A percentile compares a stretch with the other conserved stretches of the same genome.
Evolutionary conservation across 139 green algal species (phyloP).

Genomic region (Coccomyxa sp.): DNA sequence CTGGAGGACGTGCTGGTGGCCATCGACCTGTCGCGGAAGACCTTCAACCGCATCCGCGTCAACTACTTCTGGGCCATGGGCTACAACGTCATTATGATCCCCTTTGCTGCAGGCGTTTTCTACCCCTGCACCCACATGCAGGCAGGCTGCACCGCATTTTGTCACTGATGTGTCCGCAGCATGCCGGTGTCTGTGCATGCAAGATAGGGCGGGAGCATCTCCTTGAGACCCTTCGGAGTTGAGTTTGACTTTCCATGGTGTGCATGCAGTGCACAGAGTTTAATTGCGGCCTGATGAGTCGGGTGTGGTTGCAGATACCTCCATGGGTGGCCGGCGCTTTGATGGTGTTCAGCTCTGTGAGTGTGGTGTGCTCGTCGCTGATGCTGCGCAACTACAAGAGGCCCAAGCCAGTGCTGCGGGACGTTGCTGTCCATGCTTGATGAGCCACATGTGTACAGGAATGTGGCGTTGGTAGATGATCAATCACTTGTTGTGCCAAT

Average conservation of each 20-base stretch:
- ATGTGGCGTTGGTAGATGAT: not conserved
- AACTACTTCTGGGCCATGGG: constrained; percentile 95
- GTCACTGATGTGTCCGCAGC: too few relatives aligned
- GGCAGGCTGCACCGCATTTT: not conserved
- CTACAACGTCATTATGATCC: constrained; percentile 93
- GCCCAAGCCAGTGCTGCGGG: constrained; percentile 24
- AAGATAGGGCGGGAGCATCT: too few relatives aligned
- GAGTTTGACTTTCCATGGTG: too few relatives aligned
- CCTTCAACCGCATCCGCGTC: constrained; percentile 77
- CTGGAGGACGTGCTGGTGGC: constrained; percentile 87
- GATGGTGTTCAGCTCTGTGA: constrained; percentile 89
- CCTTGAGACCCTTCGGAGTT: too few relatives aligned
- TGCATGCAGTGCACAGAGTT: too few relatives aligned
- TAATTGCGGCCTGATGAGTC: too few relatives aligned
- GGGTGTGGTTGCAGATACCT: constrained; percentile 58
- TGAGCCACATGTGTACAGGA: too few relatives aligned
- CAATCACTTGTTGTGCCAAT: not conserved
- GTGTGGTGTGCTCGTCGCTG: constrained; percentile 79
- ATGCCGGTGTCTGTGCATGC: too few relatives aligned
- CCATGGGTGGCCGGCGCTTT: constrained; percentile 84
- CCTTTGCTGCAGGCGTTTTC: constrained; percentile 65
- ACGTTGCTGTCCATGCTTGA: constrained; percentile 1
- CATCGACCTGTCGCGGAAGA: constrained; percentile 80
- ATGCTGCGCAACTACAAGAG: constrained; percentile 75
- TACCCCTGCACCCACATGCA: constrained; percentile 57